Conservation (phyloP, 23 red algal genomes). For the Agarophyton chilense region DNA sequence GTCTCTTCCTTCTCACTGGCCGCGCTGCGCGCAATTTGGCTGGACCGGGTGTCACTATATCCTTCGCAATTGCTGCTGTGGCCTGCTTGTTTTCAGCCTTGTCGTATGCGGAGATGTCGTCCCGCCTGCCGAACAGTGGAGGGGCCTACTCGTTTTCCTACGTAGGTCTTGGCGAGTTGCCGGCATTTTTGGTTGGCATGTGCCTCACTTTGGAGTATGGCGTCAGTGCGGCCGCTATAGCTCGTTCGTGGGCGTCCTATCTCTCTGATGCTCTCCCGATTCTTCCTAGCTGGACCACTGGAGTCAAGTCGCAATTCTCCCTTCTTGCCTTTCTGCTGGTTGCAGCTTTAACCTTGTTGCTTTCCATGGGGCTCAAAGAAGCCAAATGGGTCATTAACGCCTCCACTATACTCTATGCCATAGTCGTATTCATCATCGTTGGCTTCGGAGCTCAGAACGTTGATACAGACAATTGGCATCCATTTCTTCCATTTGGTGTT, state of each 20-base stretch:
- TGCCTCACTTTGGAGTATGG: constrained; percentile 92
- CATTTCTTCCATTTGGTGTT: constrained; percentile 85
- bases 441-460: constrained; percentile 49
- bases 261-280: constrained; percentile 53
- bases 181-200: constrained; percentile 90
- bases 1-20: constrained; percentile 88
- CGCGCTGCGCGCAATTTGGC: constrained; percentile 74
- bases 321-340: constrained; percentile 68
- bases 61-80: constrained; percentile 75
- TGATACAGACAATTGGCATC: constrained; percentile 70
- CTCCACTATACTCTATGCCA: constrained; percentile 69
- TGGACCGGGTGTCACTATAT: constrained; percentile 78
- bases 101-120: constrained; percentile 93
- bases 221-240: constrained; percentile 84
- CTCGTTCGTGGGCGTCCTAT: constrained; percentile 87
- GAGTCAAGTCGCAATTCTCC: constrained; percentile 31
- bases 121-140: constrained; percentile 68
- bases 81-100: constrained; percentile 80
- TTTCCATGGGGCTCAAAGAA: constrained; percentile 76
- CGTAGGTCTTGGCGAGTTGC: constrained; percentile 79
- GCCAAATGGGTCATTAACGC: constrained; percentile 85
- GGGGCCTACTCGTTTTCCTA: constrained; percentile 93
- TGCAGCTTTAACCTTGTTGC: constrained; percentile 44
- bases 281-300: constrained; percentile 29
- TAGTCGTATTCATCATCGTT: constrained; percentile 70